phyloP scores from a whole-genome alignment of 176 grass and related monocot genomes.

The Canna indica region DNA sequence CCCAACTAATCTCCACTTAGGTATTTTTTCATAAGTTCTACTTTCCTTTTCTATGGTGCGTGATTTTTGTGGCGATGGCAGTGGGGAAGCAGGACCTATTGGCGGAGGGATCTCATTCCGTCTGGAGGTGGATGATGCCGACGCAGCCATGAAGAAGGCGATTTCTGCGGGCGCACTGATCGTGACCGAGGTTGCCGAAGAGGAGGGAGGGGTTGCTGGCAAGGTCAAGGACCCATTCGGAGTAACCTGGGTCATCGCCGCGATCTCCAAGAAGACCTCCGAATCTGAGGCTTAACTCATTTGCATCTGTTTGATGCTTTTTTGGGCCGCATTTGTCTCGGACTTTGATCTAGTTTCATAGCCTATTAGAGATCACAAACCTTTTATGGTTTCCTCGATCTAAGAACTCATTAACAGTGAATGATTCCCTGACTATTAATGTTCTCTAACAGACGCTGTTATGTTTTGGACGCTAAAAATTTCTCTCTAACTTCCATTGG shows the following conservation, averaged over 20 bases:
- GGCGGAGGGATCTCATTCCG: slow-evolving; percentile 16
- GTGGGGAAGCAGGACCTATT: not conserved
- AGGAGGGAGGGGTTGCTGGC: slow-evolving; percentile 10
- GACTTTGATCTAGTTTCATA: not conserved
- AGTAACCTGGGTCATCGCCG: slow-evolving; percentile 32
- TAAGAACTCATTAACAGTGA: no score
- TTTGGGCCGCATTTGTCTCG: not conserved
- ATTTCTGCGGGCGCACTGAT: slow-evolving; percentile 29
- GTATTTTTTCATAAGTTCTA: no score
- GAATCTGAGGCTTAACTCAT: not conserved
- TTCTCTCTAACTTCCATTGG: no score
- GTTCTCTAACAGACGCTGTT: no score
- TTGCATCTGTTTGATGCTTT: not conserved
- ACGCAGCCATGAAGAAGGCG: slow-evolving; percentile 24
- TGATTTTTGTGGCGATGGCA: not conserved
- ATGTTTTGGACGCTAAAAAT: no score
- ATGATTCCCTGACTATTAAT: no score
- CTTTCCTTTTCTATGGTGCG: not conserved
- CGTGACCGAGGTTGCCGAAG: slow-evolving; percentile 25
- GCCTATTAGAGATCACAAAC: no score
- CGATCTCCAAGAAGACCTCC: slow-evolving; percentile 1
- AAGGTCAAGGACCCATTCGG: slow-evolving; percentile 47
- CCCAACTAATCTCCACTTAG: not conserved
- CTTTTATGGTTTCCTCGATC: no score
- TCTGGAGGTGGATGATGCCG: slow-evolving; percentile 30